These are phyloP conservation scores for Tuber aestivum DNA, from an alignment of 495 filamentous ascomycete species.

Conservation along the genomic window DNA sequence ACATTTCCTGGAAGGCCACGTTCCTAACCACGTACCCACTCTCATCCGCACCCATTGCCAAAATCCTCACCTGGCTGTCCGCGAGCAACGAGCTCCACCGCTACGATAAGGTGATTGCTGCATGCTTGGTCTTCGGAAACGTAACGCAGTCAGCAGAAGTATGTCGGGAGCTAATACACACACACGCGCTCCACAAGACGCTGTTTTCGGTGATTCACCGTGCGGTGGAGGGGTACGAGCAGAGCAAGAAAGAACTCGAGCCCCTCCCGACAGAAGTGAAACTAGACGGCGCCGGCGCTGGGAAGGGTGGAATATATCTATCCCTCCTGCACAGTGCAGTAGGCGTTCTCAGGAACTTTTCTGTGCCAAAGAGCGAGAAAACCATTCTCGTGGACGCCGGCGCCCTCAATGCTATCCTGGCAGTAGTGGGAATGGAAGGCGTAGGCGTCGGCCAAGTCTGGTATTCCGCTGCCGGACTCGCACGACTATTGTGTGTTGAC, in stretches of 20 bases:
- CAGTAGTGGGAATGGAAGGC: constrained; percentile 58
- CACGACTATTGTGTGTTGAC: constrained; percentile 53
- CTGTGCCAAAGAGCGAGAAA: constrained; percentile 62
- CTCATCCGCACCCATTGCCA: constrained; percentile 49
- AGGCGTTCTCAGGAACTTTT: constrained; percentile 74
- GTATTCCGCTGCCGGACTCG: constrained; percentile 61
- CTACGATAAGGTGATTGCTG: constrained; percentile 59
- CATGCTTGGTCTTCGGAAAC: constrained; percentile 72
- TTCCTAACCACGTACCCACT: constrained; percentile 48
- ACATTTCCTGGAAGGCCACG: constrained; percentile 39
- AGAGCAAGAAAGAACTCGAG: constrained; percentile 16
- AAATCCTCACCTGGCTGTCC: constrained; percentile 54
- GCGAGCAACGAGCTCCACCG: constrained; percentile 45
- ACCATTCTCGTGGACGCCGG: constrained; percentile 52
- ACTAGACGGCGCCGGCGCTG: constrained; percentile 4
- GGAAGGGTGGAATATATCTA: constrained; percentile 35
- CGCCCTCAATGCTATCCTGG: constrained; percentile 46
- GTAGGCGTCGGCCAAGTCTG: constrained; percentile 62
- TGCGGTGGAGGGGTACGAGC: constrained; percentile 42
- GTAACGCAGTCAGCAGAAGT: constrained; percentile 64
- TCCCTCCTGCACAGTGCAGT: constrained; percentile 57
- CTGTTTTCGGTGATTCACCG: constrained; percentile 53
- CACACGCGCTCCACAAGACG: constrained; percentile 51
- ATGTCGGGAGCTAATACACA: constrained; percentile 54
- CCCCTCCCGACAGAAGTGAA: neutral